Base-by-base conservation (phyloP, 2,329 filamentous ascomycete genomes). In the Aspergillus melleus region DNA sequence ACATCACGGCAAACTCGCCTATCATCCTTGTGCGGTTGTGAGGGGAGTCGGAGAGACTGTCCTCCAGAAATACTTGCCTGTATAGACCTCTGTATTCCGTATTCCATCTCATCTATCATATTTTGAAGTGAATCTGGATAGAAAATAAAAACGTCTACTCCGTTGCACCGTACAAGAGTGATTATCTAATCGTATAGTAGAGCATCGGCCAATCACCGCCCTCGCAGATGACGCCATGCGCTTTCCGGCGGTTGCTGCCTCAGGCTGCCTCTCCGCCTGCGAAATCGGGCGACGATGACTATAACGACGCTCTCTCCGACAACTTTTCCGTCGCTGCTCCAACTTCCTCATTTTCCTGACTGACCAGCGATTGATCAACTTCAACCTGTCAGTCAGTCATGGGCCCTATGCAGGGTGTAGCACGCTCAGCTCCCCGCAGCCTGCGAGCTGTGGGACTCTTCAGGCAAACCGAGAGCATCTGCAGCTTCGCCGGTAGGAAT, bases 1-100 rank as follows among this genome's bases (percentile, higher is more conserved):
- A 69, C 51, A 70, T 72, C 49, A 64, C 54, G 6, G 46, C 22
- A 1, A 58, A 59, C 29, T 49, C 52, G 24, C 55, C 53, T 3
- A 51, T 61, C 29, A 54, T 39, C 10, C 32, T 61, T 42, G 19
- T 51, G n/a, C 36, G 22, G 11, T 42, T 60, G 16, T 61, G 55
- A 54, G 19, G 16, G 8, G 26, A 29, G 26, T 36, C 11, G 4
- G 32, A 36, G 4, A 10, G 10, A 11, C 32, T 36, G 32, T 29
- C 26, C 9, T 29, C 9, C 26, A 9, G 2, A 9, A 9, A 8
- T 9, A 9, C 8, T 9, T 29, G 6, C 26, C 9, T 29, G 6
- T 29, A 26, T 5, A 26, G 24, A 26, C 1, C 1, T 5, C 24
- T 5, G 6, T 8, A 26, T 8, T 26, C 4, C 24, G 6, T 6